These are phyloP conservation scores for Aspergillus baeticus DNA, from an alignment of 495 filamentous ascomycete genomes.

Conservation along the genomic window DNA sequence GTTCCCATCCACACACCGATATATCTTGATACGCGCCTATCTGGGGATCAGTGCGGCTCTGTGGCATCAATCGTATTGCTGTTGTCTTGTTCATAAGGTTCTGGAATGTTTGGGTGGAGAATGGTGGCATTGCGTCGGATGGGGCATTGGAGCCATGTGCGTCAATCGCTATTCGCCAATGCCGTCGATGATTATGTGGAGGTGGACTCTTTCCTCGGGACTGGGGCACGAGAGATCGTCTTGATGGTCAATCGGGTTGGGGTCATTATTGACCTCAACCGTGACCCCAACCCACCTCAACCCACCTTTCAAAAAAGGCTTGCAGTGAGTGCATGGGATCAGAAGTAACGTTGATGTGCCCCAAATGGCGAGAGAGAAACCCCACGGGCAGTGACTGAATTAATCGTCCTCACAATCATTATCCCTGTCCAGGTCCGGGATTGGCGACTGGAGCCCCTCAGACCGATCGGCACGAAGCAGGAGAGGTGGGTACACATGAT, in stretches of 20 bases:
- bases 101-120: constrained; percentile 2
- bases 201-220: background rate
- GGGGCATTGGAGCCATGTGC: background rate
- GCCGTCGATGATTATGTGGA: background rate
- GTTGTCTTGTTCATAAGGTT: background rate
- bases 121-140: constrained; percentile 5
- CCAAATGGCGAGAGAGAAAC: background rate
- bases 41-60: background rate
- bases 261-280: background rate
- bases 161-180: background rate
- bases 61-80: constrained; percentile 13
- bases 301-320: background rate
- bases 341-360: background rate
- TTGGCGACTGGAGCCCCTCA: constrained; percentile 1
- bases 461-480: background rate
- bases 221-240: background rate
- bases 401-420: background rate
- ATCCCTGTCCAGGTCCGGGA: constrained; percentile 3
- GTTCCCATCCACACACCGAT: background rate
- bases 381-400: background rate
- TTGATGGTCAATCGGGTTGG: no score
- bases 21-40: background rate
- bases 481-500: background rate
- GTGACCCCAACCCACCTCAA: background rate
- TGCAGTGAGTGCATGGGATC: no score